These are phyloP conservation scores for Rugonectria rugulosa DNA, from an alignment of 2,329 filamentous ascomycete genomes.

Conservation along the genomic window DNA sequence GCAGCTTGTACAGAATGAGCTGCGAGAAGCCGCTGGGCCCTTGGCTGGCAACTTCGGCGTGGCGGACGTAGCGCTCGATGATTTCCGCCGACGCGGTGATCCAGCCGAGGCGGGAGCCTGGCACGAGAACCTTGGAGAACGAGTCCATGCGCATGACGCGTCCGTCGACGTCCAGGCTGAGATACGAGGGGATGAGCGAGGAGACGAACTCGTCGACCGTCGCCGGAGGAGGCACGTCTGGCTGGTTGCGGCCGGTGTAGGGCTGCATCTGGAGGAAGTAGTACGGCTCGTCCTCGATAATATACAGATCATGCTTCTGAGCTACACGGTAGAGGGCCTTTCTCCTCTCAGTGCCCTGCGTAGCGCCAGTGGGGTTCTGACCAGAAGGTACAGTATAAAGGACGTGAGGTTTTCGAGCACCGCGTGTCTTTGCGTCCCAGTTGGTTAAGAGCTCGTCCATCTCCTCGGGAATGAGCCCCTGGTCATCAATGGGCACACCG, in stretches of 20 bases:
- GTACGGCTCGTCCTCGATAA: conserved; percentile 93
- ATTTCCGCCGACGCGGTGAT: conserved; percentile 87
- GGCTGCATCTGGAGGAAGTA: conserved; percentile 92
- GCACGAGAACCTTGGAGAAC: conserved; percentile 89
- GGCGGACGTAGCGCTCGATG: conserved; percentile 80
- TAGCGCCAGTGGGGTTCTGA: conserved; percentile 91
- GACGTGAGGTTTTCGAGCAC: conserved; percentile 60
- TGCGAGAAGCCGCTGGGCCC: conserved; percentile 87
- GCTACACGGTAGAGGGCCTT: conserved; percentile 78
- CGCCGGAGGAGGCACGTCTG: conserved; percentile 62
- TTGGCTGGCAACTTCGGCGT: conserved; percentile 85
- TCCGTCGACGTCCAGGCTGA: conserved; percentile 85
- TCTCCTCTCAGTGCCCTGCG: conserved; percentile 73
- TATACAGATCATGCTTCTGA: conserved; percentile 84
- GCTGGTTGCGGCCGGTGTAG: conserved; percentile 64
- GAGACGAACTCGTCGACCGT: conserved; percentile 76
- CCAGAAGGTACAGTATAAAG: conserved; percentile 75
- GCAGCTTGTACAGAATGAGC: conserved; percentile 82
- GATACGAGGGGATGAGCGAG: conserved; percentile 67
- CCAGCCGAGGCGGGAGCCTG: conserved; percentile 86
- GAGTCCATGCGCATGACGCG: conserved; percentile 91
- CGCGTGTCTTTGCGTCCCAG: conserved; percentile 57
- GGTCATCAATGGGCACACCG: conserved; percentile 59
- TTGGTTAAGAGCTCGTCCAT: conserved; percentile 59
- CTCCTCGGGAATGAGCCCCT: conserved; percentile 60